Base-by-base conservation (phyloP, 2,329 filamentous ascomycete species). In the Trichophaea hybrida region DNA sequence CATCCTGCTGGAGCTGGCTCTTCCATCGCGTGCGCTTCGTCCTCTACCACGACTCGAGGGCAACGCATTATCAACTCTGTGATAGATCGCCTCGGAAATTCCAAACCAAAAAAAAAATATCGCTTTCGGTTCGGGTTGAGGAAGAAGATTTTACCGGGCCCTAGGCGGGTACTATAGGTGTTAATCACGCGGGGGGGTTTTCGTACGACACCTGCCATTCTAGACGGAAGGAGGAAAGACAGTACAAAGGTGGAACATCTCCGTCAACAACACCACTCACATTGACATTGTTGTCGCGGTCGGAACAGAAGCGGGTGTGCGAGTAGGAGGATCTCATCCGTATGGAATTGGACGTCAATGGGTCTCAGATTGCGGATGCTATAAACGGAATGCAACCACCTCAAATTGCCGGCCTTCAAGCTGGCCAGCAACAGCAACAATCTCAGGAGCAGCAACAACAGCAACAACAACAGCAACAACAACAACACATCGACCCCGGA, bases 361-460 rank as follows among this genome's bases (percentile, higher is more conserved):
- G 33, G 52, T 55, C 37, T 55, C 52, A 55, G 6, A 55, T 44
- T 31, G 52, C 52, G 34, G 35, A 35, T 34, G 6, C 52, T 55
- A n/a, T 55, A 35, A 55, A 17, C 50, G 50, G 50, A 33, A 53
- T 53, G 50, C 50, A 53, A 53, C 7, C 50, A 33, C 50, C 44
- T 15, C 24, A 12, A 24, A 17, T 17, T 49, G 44, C 12, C 5
- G 44, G 44, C 10, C 44, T 49, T 24, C 44, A 49, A 8, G 15
- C 50, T 34, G 34, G 10, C 34, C 7, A 13, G 15, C 50, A 53
- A 34, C 50, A 10, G 12, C 31, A 37, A 34, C 31, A 33, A 6
- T 13, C 12, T 12, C 34, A 53, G 12, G 15, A 53, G n/a, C 12
- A 31, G 3, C 24, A 2, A 13, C 31, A 53, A 17, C 50, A 53